Conservation (phyloP, 495 filamentous ascomycete species). For the Penicillium coprophilum region DNA sequence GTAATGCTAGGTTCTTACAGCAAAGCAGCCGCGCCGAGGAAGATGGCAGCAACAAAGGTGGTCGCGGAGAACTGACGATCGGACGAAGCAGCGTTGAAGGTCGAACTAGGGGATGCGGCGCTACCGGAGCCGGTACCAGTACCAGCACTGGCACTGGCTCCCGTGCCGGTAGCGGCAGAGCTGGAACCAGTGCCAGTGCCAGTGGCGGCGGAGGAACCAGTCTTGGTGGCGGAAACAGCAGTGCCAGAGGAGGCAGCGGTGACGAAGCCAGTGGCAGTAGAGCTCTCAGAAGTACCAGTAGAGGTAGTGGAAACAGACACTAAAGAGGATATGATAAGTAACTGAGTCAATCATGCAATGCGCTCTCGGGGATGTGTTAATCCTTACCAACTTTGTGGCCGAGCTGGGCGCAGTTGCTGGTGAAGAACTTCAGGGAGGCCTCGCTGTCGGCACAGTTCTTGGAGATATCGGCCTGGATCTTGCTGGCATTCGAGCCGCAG, state of each 20-base stretch:
- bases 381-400: conserved; percentile 41
- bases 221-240: conserved; percentile 10
- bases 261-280: conserved; percentile 9
- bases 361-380: background rate
- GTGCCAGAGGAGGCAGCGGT: conserved; percentile 15
- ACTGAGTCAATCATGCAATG: background rate
- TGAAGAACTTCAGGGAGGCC: conserved; percentile 34
- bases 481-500: conserved; percentile 32
- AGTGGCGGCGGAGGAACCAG: conserved; percentile 17
- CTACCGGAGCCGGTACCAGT: background rate
- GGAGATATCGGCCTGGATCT: conserved; percentile 31
- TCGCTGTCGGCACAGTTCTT: conserved; percentile 32
- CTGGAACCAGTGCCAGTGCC: conserved; percentile 13
- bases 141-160: background rate
- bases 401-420: conserved; percentile 30
- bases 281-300: conserved; percentile 8
- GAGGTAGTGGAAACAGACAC: conserved; percentile 11
- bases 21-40: conserved; percentile 40
- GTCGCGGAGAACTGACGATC: conserved; percentile 38
- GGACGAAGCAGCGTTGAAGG: conserved; percentile 16
- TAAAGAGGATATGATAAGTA: conserved; percentile 9
- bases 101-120: conserved; percentile 9
- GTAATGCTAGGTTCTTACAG: conserved; percentile 24
- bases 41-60: conserved; percentile 40
- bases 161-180: conserved; percentile 15